A percentile compares a stretch with the other conserved stretches of the same genome.
These are phyloP conservation scores for Bathelium albidoporum DNA, from an alignment of 495 filamentous ascomycete genomes.

Conservation along the genomic window DNA sequence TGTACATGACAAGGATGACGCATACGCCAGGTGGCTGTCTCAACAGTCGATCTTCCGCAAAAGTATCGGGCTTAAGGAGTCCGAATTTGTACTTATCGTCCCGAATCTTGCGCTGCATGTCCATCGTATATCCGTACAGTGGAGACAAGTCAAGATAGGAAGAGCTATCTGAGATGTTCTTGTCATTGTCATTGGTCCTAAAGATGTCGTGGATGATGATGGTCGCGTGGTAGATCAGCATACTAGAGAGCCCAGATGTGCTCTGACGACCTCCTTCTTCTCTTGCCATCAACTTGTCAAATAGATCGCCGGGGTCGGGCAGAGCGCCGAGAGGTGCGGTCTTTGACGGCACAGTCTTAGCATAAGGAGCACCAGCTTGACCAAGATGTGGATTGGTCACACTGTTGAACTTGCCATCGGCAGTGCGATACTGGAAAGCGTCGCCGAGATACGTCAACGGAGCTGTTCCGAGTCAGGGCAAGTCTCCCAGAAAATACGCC, in stretches of 20 bases:
- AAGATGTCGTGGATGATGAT: conserved; percentile 51
- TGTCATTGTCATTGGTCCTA: conserved; percentile 46
- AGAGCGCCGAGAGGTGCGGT: conserved; percentile 4
- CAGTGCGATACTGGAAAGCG: conserved; percentile 55
- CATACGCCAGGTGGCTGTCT: conserved; percentile 47
- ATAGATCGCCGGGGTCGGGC: conserved; percentile 44
- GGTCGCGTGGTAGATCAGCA: conserved; percentile 51
- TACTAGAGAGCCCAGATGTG: conserved; percentile 46
- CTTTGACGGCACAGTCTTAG: conserved; percentile 13
- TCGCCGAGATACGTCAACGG: conserved; percentile 46
- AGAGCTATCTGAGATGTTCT: conserved; percentile 46
- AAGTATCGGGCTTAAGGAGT: conserved; percentile 48
- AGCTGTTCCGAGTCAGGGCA: conserved; percentile 3
- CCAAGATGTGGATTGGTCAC: conserved; percentile 46
- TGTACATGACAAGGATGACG: conserved; percentile 53
- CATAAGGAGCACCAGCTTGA: conserved; percentile 47
- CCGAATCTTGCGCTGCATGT: conserved; percentile 47
- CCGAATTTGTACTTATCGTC: conserved; percentile 42
- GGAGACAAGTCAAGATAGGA: conserved; percentile 50
- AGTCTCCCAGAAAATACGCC: not conserved
- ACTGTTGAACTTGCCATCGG: conserved; percentile 62
- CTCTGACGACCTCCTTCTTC: conserved; percentile 17
- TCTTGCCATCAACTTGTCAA: conserved; percentile 39
- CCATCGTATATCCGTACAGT: conserved; percentile 47
- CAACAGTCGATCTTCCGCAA: conserved; percentile 45